A percentile compares a stretch with the other conserved stretches of the same genome.
These are phyloP conservation scores for Nectriaceae sp. DNA, from an alignment of 2,329 filamentous ascomycete species.

Conservation along the genomic window DNA sequence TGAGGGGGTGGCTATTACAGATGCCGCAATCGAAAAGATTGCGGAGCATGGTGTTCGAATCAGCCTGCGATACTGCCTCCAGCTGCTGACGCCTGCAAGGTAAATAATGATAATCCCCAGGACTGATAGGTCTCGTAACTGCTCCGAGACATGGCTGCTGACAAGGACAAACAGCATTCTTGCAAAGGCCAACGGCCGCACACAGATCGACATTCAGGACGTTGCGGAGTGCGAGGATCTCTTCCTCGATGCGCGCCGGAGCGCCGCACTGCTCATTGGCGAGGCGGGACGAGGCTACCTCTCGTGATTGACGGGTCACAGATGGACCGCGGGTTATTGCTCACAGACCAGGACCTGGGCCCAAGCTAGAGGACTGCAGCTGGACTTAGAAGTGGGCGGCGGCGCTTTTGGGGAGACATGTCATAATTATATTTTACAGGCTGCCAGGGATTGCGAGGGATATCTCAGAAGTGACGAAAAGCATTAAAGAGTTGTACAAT, in stretches of 20 bases:
- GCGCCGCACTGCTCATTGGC: constrained; percentile 67
- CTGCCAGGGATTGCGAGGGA: constrained; percentile 17
- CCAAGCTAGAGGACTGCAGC: neutral
- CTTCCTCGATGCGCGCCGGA: constrained; percentile 80
- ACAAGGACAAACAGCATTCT: constrained; percentile 65
- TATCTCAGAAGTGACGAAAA: constrained; percentile 11
- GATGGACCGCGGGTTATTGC: neutral
- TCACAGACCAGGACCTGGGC: neutral
- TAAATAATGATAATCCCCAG: constrained; percentile 36
- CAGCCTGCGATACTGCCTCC: constrained; percentile 88
- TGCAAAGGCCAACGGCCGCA: constrained; percentile 78
- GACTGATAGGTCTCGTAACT: constrained; percentile 1
- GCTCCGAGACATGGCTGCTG: constrained; percentile 35
- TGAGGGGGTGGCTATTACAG: constrained; percentile 77
- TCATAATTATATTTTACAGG: constrained; percentile 30
- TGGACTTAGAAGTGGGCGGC: constrained; percentile 4
- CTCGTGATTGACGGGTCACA: constrained; percentile 43
- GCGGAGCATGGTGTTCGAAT: constrained; percentile 85
- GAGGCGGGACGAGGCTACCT: constrained; percentile 68
- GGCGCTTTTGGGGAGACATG: constrained; percentile 26
- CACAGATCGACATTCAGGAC: constrained; percentile 75
- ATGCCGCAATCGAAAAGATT: constrained; percentile 84
- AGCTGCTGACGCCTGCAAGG: constrained; percentile 84
- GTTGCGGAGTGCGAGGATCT: constrained; percentile 81
- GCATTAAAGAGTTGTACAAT: constrained; percentile 21